A percentile compares a stretch with the other conserved stretches of the same genome.
Conservation (phyloP, 2,329 filamentous ascomycete species). For the Orbilia quercus region DNA sequence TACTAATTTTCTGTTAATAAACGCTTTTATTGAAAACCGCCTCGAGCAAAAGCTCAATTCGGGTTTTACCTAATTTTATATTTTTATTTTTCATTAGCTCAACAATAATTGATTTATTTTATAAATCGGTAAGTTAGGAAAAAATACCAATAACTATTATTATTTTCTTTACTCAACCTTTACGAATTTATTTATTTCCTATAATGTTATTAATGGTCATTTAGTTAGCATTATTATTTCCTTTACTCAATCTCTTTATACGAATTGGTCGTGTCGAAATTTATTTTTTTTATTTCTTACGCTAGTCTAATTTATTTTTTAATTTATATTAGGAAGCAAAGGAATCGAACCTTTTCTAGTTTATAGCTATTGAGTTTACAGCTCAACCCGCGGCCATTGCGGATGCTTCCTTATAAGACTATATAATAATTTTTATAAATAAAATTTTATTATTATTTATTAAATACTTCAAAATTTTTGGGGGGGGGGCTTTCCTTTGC, state of each 20-base stretch:
- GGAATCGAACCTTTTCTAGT: slow-evolving; percentile 2
- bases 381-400: slow-evolving; percentile 1
- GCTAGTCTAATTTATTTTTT: slow-evolving; percentile 15
- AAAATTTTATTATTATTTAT: slow-evolving; percentile 36
- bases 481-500: neutral
- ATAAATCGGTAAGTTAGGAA: neutral
- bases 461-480: slow-evolving; percentile 47
- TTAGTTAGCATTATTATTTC: slow-evolving; percentile 17
- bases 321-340: slow-evolving; percentile 13
- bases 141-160: slow-evolving; percentile 42
- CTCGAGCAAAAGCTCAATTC: slow-evolving; percentile 5
- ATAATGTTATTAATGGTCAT: slow-evolving; percentile 10
- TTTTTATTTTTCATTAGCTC: slow-evolving; percentile 13
- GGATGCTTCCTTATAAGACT: slow-evolving; percentile 23
- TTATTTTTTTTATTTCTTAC: slow-evolving; percentile 8
- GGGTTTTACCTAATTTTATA: slow-evolving; percentile 14
- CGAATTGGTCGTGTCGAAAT: neutral
- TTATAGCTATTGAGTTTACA: no score
- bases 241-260: slow-evolving; percentile 16
- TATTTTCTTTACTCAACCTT: slow-evolving; percentile 4
- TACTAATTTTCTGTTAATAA: slow-evolving; percentile 50
- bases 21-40: slow-evolving; percentile 27
- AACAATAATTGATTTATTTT: slow-evolving; percentile 12
- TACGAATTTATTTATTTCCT: slow-evolving; percentile 4
- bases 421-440: slow-evolving; percentile 15